A percentile compares a stretch with the other conserved stretches of the same genome.
Conservation (phyloP, 495 filamentous ascomycete species). For the Margaritispora aquatica region DNA sequence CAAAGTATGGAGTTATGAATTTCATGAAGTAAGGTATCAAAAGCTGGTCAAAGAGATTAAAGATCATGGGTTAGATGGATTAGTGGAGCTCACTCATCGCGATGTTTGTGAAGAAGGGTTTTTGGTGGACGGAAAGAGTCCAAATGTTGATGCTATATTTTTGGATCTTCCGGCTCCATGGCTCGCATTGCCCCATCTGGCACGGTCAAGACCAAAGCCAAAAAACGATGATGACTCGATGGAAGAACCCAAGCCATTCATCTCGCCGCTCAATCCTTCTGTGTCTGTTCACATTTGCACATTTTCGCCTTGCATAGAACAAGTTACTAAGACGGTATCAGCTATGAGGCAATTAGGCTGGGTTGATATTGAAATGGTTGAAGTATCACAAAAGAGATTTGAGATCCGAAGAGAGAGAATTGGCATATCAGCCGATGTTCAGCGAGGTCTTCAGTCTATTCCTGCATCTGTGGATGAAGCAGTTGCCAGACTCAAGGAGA, state of each 20-base stretch:
- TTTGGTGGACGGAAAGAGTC: conserved; percentile 45
- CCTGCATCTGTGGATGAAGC: conserved; percentile 74
- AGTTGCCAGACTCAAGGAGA: conserved; percentile 57
- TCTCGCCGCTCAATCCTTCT: conserved; percentile 64
- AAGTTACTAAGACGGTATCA: conserved; percentile 78
- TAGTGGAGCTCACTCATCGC: conserved; percentile 81
- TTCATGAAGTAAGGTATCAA: conserved; percentile 68
- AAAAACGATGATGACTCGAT: conserved; percentile 28
- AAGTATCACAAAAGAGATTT: conserved; percentile 67
- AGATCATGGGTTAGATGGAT: conserved; percentile 61
- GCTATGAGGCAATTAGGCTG: conserved; percentile 72
- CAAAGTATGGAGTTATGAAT: conserved; percentile 90
- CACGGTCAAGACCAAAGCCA: conserved; percentile 40
- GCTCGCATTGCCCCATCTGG: conserved; percentile 80
- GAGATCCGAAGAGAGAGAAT: conserved; percentile 79
- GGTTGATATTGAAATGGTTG: conserved; percentile 90
- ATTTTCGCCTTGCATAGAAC: conserved; percentile 95
- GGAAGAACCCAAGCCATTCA: conserved; percentile 29
- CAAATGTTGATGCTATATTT: conserved; percentile 76
- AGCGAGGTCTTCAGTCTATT: conserved; percentile 52
- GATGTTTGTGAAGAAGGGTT: conserved; percentile 92
- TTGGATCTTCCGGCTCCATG: conserved; percentile 92
- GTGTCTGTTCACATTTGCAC: conserved; percentile 73
- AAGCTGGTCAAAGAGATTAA: conserved; percentile 68
- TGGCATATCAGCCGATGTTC: conserved; percentile 47